These are phyloP conservation scores for Trichoderma virens DNA, from an alignment of 495 filamentous ascomycete genomes.

Conservation along the genomic window DNA sequence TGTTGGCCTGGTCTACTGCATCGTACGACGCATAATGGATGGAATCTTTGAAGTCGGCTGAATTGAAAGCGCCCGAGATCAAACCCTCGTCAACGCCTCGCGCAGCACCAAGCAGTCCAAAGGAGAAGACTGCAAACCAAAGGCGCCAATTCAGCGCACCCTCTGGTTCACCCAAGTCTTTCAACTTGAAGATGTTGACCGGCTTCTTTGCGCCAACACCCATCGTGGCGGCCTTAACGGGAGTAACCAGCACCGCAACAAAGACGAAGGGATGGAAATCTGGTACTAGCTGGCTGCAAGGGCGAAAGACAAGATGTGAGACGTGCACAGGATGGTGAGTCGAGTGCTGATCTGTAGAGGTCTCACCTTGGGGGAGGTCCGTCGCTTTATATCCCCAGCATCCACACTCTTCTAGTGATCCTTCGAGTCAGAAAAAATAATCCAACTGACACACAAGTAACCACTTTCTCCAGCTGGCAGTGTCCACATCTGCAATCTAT, in stretches of 20 bases:
- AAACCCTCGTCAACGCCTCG: slow-evolving; percentile 67
- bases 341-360: neutral
- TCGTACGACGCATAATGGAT: slow-evolving; percentile 50
- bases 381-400: neutral
- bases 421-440: neutral
- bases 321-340: neutral
- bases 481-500: neutral
- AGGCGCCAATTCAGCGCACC: slow-evolving; percentile 57
- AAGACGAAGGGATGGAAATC: neutral
- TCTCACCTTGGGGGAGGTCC: neutral
- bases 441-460: neutral
- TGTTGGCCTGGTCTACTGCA: slow-evolving; percentile 48
- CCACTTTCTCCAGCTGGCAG: neutral
- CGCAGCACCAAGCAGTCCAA: slow-evolving; percentile 63
- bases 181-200: slow-evolving; percentile 58
- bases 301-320: neutral
- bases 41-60: slow-evolving; percentile 50
- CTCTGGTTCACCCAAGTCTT: slow-evolving; percentile 45
- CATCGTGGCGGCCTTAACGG: slow-evolving; percentile 32
- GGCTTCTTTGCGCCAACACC: slow-evolving; percentile 57
- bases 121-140: slow-evolving; percentile 58
- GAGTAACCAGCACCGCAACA: neutral
- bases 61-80: slow-evolving; percentile 59
- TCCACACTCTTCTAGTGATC: neutral
- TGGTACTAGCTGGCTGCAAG: neutral